A percentile compares a stretch with the other conserved stretches of the same genome.
Conservation (phyloP, 306 rosid species). For the Lotus japonicus region DNA sequence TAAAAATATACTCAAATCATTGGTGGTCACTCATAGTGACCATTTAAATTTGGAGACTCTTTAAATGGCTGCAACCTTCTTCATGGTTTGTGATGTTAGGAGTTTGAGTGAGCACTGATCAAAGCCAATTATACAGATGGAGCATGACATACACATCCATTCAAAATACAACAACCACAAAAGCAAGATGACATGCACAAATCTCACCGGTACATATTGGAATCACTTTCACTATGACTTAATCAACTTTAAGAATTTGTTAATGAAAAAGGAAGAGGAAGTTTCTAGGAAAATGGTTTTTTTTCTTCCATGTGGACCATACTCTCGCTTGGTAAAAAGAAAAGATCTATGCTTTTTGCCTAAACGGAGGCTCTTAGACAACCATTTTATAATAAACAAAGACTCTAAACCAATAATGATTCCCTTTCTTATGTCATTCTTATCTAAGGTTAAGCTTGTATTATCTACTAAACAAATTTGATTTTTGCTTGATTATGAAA, state of each 20-base stretch:
- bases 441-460: slow-evolving; percentile 17
- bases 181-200: slow-evolving; percentile 39
- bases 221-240: slow-evolving; percentile 38
- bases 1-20: neutral
- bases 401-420: slow-evolving; percentile 15
- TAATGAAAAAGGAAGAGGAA: slow-evolving; percentile 3
- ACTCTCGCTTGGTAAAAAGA: neutral
- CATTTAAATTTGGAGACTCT: neutral
- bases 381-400: neutral
- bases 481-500: neutral
- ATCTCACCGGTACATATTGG: slow-evolving; percentile 23
- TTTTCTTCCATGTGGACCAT: slow-evolving; percentile 20
- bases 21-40: neutral
- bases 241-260: slow-evolving; percentile 23
- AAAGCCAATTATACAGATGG: neutral
- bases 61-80: neutral
- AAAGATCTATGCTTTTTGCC: neutral
- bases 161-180: slow-evolving; percentile 6
- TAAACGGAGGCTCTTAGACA: neutral
- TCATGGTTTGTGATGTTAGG: slow-evolving; percentile 1
- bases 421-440: slow-evolving; percentile 25
- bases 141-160: slow-evolving; percentile 24
- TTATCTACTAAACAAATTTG: slow-evolving; percentile 7
- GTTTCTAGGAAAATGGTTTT: slow-evolving; percentile 24
- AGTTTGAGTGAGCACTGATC: neutral